These are phyloP conservation scores for Venturia effusa DNA, from an alignment of 2,329 filamentous ascomycete species.

Conservation along the genomic window DNA sequence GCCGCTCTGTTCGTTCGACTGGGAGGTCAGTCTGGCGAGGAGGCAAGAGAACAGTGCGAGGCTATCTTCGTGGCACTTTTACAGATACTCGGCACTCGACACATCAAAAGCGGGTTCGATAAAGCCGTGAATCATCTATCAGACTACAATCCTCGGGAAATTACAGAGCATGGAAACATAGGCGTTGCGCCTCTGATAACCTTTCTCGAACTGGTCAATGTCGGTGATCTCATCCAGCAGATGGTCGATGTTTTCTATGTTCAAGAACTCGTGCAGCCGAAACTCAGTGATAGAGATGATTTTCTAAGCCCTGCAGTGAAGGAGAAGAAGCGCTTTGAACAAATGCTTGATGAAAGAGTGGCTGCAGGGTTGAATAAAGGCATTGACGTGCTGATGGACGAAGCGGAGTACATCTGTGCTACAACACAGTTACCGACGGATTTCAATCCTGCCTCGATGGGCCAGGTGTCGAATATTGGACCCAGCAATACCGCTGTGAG, in stretches of 20 bases:
- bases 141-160: conserved; percentile 79
- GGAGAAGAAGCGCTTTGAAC: conserved; percentile 97
- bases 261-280: conserved; percentile 75
- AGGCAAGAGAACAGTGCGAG: conserved; percentile 80
- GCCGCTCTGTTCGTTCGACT: conserved; percentile 73
- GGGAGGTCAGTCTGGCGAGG: conserved; percentile 67
- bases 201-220: conserved; percentile 94
- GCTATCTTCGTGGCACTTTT: conserved; percentile 78
- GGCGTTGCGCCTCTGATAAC: conserved; percentile 87
- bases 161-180: conserved; percentile 52
- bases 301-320: conserved; percentile 86
- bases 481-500: conserved; percentile 69
- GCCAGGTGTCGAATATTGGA: conserved; percentile 46
- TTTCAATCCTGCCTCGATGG: conserved; percentile 60
- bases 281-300: conserved; percentile 83
- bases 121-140: conserved; percentile 86
- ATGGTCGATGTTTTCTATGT: conserved; percentile 99
- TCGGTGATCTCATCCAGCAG: conserved; percentile 93
- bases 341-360: conserved; percentile 95
- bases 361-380: conserved; percentile 94
- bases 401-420: conserved; percentile 89
- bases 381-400: conserved; percentile 96
- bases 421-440: conserved; percentile 79
- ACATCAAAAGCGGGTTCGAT: conserved; percentile 88
- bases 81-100: conserved; percentile 71